phyloP scores from a whole-genome alignment of 345 rosid species.

The thale cress (Arabidopsis thaliana) region TAIR10.1 NC_003070.9:2454501-2455000 shows the following conservation, averaged over 20 bases:
- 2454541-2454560: background rate
- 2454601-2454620: background rate
- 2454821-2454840: slow-evolving; percentile 1
- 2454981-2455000: background rate
- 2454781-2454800: background rate
- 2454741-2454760: background rate
- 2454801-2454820: background rate
- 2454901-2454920: slow-evolving; percentile 21
- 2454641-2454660: background rate
- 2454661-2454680: background rate
- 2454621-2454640: background rate
- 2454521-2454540: background rate
- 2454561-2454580: background rate
- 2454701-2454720: no score
- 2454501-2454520: background rate
- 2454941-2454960: background rate
- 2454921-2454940: slow-evolving; percentile 16
- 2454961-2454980: background rate
- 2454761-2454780: background rate
- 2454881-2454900: background rate
- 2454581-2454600: background rate
- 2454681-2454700: background rate
- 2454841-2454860: slow-evolving; percentile 1
- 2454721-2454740: no score
- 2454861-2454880: background rate